Conservation (phyloP, 805 yeast genomes). For the Cyberlindnera maclurae region DNA sequence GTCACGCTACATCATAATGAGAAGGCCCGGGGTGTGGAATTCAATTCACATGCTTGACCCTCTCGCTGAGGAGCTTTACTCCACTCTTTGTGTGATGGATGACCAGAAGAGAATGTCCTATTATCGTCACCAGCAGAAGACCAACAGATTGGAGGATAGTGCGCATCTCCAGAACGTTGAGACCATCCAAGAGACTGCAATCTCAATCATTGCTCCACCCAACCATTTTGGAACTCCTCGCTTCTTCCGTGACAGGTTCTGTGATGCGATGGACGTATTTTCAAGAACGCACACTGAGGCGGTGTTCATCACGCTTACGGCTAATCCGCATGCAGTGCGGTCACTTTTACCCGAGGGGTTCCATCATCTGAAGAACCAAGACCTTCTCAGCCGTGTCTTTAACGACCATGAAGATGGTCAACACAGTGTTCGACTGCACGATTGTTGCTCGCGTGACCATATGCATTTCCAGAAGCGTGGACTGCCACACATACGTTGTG, state of each 20-base stretch:
- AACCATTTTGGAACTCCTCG: background rate
- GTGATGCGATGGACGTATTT: background rate
- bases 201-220: background rate
- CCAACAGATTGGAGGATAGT: background rate
- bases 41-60: background rate
- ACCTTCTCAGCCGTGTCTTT: background rate
- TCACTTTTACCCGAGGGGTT: background rate
- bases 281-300: background rate
- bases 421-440: background rate
- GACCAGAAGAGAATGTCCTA: background rate
- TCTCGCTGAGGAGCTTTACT: background rate
- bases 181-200: background rate
- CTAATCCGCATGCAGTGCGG: background rate
- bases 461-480: background rate
- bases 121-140: background rate
- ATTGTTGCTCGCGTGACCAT: background rate
- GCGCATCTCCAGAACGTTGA: background rate
- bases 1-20: too few relatives aligned
- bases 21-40: background rate
- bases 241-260: background rate
- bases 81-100: too few relatives aligned
- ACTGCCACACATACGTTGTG: background rate
- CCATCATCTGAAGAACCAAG: background rate
- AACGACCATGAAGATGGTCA: background rate
- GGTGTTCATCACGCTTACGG: background rate